Conservation (phyloP, 208 protist genomes). For the Angomonas desouzai region DNA sequence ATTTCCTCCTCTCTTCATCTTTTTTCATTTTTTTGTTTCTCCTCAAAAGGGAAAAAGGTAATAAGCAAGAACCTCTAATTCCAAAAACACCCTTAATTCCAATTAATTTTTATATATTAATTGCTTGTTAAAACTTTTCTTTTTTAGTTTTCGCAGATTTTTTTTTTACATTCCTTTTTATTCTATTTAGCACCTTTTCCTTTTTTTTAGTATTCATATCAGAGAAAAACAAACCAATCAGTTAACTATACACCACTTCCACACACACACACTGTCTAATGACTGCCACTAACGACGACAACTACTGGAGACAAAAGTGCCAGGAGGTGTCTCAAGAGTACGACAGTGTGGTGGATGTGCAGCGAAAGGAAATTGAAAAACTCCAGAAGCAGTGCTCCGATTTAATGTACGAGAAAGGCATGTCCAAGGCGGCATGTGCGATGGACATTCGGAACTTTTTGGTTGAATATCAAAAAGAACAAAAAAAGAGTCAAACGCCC, state of each 20-base stretch:
- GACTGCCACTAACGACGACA: constrained; percentile 19
- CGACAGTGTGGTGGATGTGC: constrained; percentile 41
- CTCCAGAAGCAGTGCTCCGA: constrained; percentile 62
- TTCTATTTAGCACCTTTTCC: neutral
- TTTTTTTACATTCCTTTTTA: constrained; percentile 10
- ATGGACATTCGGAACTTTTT: constrained; percentile 65
- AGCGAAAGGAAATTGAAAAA: constrained; percentile 64
- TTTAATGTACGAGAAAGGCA: constrained; percentile 56
- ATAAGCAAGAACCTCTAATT: neutral
- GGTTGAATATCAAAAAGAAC: constrained; percentile 48
- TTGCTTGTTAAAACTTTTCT: neutral
- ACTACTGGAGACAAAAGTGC: constrained; percentile 56
- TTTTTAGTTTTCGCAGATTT: neutral
- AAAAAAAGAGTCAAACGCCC: constrained; percentile 7
- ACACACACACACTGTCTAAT: too few relatives aligned
- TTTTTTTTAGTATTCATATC: constrained; percentile 3
- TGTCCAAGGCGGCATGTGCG: constrained; percentile 62
- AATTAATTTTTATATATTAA: constrained; percentile 10
- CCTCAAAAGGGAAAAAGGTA: neutral
- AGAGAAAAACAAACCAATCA: constrained; percentile 14
- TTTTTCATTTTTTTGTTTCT: constrained; percentile 12
- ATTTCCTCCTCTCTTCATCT: neutral
- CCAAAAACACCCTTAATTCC: neutral
- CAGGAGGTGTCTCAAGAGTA: constrained; percentile 47
- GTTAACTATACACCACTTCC: too few relatives aligned